phyloP scores from a whole-genome alignment of 345 rosid species.

The Euphorbia lathyris region DNA sequence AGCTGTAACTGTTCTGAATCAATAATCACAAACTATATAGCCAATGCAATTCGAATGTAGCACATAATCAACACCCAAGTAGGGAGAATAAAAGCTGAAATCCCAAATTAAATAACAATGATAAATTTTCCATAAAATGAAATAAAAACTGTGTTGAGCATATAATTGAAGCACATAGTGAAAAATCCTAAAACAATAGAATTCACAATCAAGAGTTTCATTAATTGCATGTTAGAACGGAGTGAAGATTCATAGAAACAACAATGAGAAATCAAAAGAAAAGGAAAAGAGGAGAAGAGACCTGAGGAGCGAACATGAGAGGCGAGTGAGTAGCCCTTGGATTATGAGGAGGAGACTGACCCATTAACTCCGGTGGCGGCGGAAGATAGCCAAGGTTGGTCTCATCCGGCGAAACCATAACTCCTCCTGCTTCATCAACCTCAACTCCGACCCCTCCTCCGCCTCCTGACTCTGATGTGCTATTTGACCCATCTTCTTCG shows the following conservation, averaged over 20 bases:
- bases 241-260: not conserved
- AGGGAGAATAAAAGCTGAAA: not conserved
- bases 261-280: not conserved
- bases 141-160: not conserved
- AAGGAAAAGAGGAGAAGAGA: slow-evolving; percentile 12
- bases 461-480: slow-evolving; percentile 34
- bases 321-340: slow-evolving; percentile 82
- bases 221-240: not conserved
- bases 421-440: slow-evolving; percentile 44
- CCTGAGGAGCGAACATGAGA: slow-evolving; percentile 96
- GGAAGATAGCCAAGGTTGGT: slow-evolving; percentile 12
- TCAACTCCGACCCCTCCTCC: slow-evolving; percentile 20
- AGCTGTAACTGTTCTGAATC: not conserved
- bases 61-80: not conserved
- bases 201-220: not conserved
- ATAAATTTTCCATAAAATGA: not conserved
- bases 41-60: not conserved
- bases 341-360: slow-evolving; percentile 92
- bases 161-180: not conserved
- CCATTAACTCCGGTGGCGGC: slow-evolving; percentile 56
- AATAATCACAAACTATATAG: not conserved
- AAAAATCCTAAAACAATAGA: not conserved
- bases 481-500: slow-evolving; percentile 70
- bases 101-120: not conserved
- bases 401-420: slow-evolving; percentile 46